Evolutionary conservation across 768 basidiomycete genomes (phyloP), one percentile per base, ranked within the genome.

Genomic region (Psilocybe sp.): DNA sequence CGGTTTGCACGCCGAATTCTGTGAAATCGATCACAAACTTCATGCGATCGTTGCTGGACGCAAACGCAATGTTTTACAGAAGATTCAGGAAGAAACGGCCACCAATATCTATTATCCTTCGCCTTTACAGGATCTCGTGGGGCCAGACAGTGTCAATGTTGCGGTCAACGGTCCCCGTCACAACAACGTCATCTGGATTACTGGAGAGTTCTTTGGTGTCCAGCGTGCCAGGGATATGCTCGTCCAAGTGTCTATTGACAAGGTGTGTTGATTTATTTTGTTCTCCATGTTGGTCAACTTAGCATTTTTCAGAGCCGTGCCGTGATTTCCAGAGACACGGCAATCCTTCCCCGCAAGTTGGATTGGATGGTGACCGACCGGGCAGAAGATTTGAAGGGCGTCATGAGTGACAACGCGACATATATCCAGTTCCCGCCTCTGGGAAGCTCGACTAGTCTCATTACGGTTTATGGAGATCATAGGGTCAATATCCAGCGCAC

Each of bases 281-380:
- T 36, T 3, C 28, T 33, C 10, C 23, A 31, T 56, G 43, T 47
- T 20, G 16, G 4, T 49, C 32, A 46, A 14, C 46, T 54, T 15
- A 50, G 40, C 14, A 40, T 10, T 34, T 14, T 51, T 3, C 60
- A 98, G 96, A 87, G 85, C 63, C 93, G 95, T 66, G 78, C 82
- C 41, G 82, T 97, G 51, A 85, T 97, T 50, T 95, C 96, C 7
- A 76, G 92, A 52, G 95, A 99, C 64, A 93, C 92, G 13, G 91
- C 93, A 5, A 89, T 98, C 48, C 79, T 97, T 18, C 96, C 96
- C 49, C 87, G 96, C 54, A 99, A 99, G 67, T 77, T 99, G 53
- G 96, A 99, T 62, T 98, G 96, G 95, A 88, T 99, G 82, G 82
- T 97, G 47, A 91, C 89, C n/a, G 92, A 99, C 67, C 85, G 90